Percentiles rank a stretch among this genome's conserved stretches.
Evolutionary conservation across 1,139 yeast genomes (phyloP).

Genomic region (Debaryomyces sp.): DNA sequence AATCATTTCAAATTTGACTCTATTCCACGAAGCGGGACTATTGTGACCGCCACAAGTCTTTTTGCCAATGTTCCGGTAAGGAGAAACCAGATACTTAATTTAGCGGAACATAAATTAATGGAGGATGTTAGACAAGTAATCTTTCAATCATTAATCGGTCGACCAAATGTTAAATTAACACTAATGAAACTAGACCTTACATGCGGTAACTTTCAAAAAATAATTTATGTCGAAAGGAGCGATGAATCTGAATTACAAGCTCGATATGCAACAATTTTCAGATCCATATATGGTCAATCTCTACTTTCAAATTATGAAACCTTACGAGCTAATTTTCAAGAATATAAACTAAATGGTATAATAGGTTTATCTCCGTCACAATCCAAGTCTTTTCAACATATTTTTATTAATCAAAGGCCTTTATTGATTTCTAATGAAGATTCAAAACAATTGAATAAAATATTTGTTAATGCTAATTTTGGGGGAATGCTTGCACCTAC

Average conservation of each 20-base stretch:
- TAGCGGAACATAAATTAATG: conserved; percentile 24
- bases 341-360: conserved; percentile 28
- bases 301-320: conserved; percentile 18
- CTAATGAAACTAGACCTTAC: conserved; percentile 16
- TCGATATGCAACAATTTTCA: conserved; percentile 12
- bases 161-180: conserved; percentile 28
- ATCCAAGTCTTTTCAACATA: conserved; percentile 45
- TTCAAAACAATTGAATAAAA: conserved; percentile 25
- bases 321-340: conserved; percentile 24
- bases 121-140: conserved; percentile 36
- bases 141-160: conserved; percentile 31
- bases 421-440: conserved; percentile 24
- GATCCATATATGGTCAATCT: conserved; percentile 22
- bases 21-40: conserved; percentile 49
- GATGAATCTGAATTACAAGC: background rate
- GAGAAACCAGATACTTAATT: conserved; percentile 26
- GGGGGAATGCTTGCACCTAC: background rate
- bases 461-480: conserved; percentile 19
- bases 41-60: conserved; percentile 47
- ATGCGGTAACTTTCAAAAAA: conserved; percentile 6
- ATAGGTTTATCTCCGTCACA: conserved; percentile 31
- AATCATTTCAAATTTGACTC: background rate
- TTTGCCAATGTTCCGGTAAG: conserved; percentile 66
- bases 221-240: background rate
- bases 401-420: conserved; percentile 49